These are phyloP conservation scores for Avicennia marina DNA, from an alignment of 257 asterid species.

Conservation along the genomic window DNA sequence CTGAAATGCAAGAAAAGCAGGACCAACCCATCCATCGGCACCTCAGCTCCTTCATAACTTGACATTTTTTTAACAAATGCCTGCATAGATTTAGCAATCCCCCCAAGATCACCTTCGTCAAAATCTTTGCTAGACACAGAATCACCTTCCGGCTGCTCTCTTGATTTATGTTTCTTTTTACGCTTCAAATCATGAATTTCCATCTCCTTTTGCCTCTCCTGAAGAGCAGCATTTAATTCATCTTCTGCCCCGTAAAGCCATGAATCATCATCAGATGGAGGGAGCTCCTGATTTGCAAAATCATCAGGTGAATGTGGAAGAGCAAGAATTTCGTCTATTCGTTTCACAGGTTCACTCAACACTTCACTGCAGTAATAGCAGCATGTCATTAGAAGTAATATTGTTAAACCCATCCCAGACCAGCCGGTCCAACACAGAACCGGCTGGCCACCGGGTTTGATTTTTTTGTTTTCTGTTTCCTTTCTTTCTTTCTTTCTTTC, in stretches of 20 bases:
- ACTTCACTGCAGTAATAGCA: slow-evolving; percentile 54
- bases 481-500: no score
- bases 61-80: slow-evolving; percentile 66
- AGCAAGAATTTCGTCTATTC: slow-evolving; percentile 79
- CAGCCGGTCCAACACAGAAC: no score
- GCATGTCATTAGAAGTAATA: slow-evolving; percentile 15
- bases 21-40: slow-evolving; percentile 62
- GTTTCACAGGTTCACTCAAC: slow-evolving; percentile 65
- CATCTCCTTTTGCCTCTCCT: slow-evolving; percentile 91
- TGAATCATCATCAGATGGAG: slow-evolving; percentile 88
- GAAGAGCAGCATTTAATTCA: slow-evolving; percentile 75
- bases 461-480: no score
- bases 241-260: slow-evolving; percentile 93
- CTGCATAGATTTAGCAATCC: slow-evolving; percentile 84
- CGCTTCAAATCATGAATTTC: slow-evolving; percentile 53
- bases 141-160: slow-evolving; percentile 47
- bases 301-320: slow-evolving; percentile 62
- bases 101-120: slow-evolving; percentile 63
- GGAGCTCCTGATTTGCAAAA: slow-evolving; percentile 59
- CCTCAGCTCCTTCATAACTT: slow-evolving; percentile 89
- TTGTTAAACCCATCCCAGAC: no score
- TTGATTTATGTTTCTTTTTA: slow-evolving; percentile 53
- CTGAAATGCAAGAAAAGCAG: slow-evolving; percentile 10
- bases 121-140: slow-evolving; percentile 35
- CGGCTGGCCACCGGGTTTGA: no score